Conservation (phyloP, 192 early-diverging fungal genomes). For the Coemansia sp. region DNA sequence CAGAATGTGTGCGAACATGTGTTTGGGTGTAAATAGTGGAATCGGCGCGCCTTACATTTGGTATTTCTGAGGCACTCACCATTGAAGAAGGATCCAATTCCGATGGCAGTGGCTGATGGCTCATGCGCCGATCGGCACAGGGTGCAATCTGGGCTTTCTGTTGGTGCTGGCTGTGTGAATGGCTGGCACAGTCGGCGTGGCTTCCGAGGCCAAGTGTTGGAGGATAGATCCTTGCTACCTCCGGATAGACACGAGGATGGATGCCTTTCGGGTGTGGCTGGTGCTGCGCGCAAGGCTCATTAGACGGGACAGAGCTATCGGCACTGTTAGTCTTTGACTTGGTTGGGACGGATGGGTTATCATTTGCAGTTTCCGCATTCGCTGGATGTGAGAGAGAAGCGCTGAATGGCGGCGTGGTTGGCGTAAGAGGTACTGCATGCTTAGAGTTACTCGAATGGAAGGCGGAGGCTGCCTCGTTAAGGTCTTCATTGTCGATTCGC, state of each 20-base stretch:
- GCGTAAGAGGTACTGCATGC: conserved; percentile 31
- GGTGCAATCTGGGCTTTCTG: not conserved
- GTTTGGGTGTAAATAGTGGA: conserved; percentile 4
- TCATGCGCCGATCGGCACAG: not conserved
- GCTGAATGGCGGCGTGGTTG: conserved; percentile 41
- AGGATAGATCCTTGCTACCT: conserved; percentile 31
- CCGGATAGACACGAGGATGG: not conserved
- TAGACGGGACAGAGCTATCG: not conserved
- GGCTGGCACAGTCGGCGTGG: not conserved
- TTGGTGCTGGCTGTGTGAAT: not conserved
- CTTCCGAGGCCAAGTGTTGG: conserved; percentile 34
- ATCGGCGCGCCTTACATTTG: conserved; percentile 43
- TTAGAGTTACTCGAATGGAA: conserved; percentile 14
- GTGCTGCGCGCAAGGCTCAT: not conserved
- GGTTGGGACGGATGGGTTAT: not conserved
- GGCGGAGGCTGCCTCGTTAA: conserved; percentile 40
- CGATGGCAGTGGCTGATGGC: not conserved
- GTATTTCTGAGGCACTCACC: not conserved
- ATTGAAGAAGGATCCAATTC: not conserved
- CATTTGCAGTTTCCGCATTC: not conserved
- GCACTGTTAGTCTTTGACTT: not conserved
- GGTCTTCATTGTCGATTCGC: conserved; percentile 52
- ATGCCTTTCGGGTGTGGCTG: not conserved
- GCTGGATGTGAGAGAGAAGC: conserved; percentile 10
- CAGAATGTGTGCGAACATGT: conserved; percentile 42